Evolutionary conservation across 164 flowering plant genomes (phyloP), one percentile per base, ranked within the genome.

Genomic region (Vitis amurensis): DNA sequence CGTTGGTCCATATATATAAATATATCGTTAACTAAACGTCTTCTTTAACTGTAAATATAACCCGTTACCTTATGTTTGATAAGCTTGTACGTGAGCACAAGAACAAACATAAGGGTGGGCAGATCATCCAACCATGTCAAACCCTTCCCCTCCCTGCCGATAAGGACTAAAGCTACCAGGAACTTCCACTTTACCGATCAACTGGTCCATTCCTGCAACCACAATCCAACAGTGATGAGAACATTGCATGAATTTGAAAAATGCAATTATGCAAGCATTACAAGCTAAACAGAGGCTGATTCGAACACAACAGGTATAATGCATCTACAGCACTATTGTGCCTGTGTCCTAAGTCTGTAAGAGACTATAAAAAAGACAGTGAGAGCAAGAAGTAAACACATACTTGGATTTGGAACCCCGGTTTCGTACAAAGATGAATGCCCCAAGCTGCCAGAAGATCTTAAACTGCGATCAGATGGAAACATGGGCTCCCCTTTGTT

Each of bases 171-270:
- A 71, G 57, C 64, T 68, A 68, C 56, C 65, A 11, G 78, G 74
- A 63, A 56, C 64, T 76, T 72, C 80, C 48, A 59, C 74, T 74
- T 70, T 70, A 30, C 66, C 68, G n/a, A 69, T 74, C 61, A 70
- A 60, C 72, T 66, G 73, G 16, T 70, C 80, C 13, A 75, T 49
- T 23, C 75, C 78, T 76, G 74, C 71, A 75, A 52, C 15, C 61
- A 50, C 7, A 9, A 55, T 30, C 17, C 9, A 17, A 12, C 13
- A 49, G 8, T 50, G 8, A 1, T 9, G 14, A 61, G 13, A 62
- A 15, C n/a, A 11, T 49, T 15, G 49, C 14, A 53, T 11, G 15
- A n/a, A 13, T 11, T 12, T 5, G 56, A 14, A n/a, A 53, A 53
- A 5, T 15, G 5, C n/a, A n/a, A 4, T n/a, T 14, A 13, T 53